phyloP scores from a whole-genome alignment of 1,284 basidiomycete species.

The Taiwanofungus camphoratus region DNA sequence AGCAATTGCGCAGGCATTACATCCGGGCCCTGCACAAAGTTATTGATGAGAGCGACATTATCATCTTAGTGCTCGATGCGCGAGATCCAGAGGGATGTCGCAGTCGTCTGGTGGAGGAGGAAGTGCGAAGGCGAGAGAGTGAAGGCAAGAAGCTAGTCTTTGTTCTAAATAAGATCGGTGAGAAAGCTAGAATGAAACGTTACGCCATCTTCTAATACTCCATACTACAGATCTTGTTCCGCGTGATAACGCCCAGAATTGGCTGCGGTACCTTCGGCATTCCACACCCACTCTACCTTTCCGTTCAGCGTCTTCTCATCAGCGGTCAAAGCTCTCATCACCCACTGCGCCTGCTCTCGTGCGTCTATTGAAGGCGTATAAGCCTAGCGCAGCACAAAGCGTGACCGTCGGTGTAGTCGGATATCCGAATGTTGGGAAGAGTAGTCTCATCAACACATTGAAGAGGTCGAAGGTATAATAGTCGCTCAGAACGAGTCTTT shows the following conservation, averaged over 20 bases:
- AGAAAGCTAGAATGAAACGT: slow-evolving; percentile 25
- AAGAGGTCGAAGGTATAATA: slow-evolving; percentile 76
- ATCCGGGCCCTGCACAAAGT: slow-evolving; percentile 83
- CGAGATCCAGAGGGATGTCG: slow-evolving; percentile 89
- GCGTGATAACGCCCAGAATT: slow-evolving; percentile 81
- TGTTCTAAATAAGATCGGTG: slow-evolving; percentile 91
- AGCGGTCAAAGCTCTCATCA: slow-evolving; percentile 76
- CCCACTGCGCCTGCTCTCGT: slow-evolving; percentile 78
- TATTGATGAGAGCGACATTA: slow-evolving; percentile 88
- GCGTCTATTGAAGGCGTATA: slow-evolving; percentile 89
- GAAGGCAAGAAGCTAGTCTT: slow-evolving; percentile 88
- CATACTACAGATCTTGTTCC: slow-evolving; percentile 78
- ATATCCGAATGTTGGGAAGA: slow-evolving; percentile 98
- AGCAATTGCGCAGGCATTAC: slow-evolving; percentile 64
- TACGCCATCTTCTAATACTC: slow-evolving; percentile 8
- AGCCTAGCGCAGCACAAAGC: slow-evolving; percentile 62
- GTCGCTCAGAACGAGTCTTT: slow-evolving; percentile 39
- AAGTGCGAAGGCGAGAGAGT: slow-evolving; percentile 76
- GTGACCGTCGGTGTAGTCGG: slow-evolving; percentile 94
- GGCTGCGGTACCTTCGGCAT: slow-evolving; percentile 88
- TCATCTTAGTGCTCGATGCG: slow-evolving; percentile 86
- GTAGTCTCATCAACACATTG: slow-evolving; percentile 90
- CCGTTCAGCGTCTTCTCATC: slow-evolving; percentile 78
- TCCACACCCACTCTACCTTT: slow-evolving; percentile 93
- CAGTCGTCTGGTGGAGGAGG: slow-evolving; percentile 84